Percentiles rank a stretch among this genome's conserved stretches.
Conservation (phyloP, 768 basidiomycete genomes). For the Pleurotus salmoneostramineus region DNA sequence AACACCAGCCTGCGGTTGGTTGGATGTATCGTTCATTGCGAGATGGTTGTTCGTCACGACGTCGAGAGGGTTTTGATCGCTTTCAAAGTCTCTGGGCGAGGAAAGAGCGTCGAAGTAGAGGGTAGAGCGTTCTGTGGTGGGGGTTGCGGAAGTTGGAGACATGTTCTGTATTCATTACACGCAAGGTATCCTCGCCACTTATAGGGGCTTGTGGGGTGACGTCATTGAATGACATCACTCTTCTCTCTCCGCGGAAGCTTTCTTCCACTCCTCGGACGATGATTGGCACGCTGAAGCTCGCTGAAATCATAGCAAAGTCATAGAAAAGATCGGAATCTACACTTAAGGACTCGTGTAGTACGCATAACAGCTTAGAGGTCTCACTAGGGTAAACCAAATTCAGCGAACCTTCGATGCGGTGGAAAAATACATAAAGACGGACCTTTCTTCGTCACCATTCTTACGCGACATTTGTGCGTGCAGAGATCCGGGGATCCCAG, state of each 20-base stretch:
- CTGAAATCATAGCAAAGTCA: too few species aligned
- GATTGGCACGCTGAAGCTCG: too few species aligned
- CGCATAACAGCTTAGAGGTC: too few species aligned
- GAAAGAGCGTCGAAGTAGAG: slow-evolving; percentile 2
- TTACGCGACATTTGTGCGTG: too few species aligned
- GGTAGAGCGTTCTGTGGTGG: slow-evolving; percentile 2
- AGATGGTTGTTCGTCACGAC: not conserved
- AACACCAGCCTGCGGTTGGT: not conserved
- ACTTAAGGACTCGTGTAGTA: too few species aligned
- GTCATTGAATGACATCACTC: not conserved
- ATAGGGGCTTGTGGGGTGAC: not conserved
- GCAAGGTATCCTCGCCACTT: not conserved
- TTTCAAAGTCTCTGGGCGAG: not conserved
- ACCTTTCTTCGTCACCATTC: too few species aligned
- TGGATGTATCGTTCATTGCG: not conserved
- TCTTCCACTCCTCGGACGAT: too few species aligned
- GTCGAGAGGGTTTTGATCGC: not conserved
- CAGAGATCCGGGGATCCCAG: too few species aligned
- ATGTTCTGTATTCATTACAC: not conserved
- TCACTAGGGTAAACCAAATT: too few species aligned
- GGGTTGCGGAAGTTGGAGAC: not conserved
- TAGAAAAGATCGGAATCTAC: too few species aligned
- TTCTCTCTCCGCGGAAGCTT: not conserved
- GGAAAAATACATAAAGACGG: too few species aligned
- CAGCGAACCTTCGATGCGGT: too few species aligned